Base-by-base conservation (phyloP, 331 rosid genomes). In the Rhamnella rubrinervis region DNA sequence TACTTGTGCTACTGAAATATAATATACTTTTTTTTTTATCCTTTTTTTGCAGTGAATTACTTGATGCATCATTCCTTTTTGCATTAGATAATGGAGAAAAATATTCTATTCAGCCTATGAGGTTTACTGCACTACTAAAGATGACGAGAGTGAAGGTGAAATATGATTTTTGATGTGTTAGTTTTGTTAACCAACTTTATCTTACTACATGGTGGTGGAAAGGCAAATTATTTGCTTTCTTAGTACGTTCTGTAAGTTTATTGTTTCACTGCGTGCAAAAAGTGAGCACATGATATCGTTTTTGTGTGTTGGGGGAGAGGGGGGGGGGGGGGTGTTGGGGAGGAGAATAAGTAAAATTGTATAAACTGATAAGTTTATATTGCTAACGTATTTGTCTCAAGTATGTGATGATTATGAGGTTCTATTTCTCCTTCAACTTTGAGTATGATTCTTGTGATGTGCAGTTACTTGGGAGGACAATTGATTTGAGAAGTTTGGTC, bases 391-490 rank as follows among this genome's bases (percentile, higher is more conserved):
- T 61, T 20, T 80, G n/a, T 70, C 21, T 71, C 61, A 55, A 20
- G 31, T 64, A 56, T 68, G 59, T 8, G 18, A 35, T 52, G 17
- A 11, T 21, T 46, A 12, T 25, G 14, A 38, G 10, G 53, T 21
- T 64, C 37, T 20, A 55, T 16, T 50, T 60, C 26, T 56, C 47
- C 69, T 39, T 35, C 18, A 19, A 25, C 77, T 52, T 71, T 61
- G 66, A 70, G 61, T 74, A 51, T 66, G 18, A 68, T 13, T 68
- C 20, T 56, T 81, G 61, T 85, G 50, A 70, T 70, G 40, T 62
- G 39, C 91, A 93, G 98, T 81, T 93, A 61, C 98, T 93, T 75
- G 98, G 98, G 74, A 91, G 98, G 87, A 91, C 88, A 68, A 78
- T 93, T 73, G 85, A 93, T 76, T 80, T 93, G 78, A 85, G 97